Percentiles rank a stretch among this genome's conserved stretches.
Evolutionary conservation across 768 basidiomycete genomes (phyloP).

Genomic region (Coprinopsis marcescibilis): DNA sequence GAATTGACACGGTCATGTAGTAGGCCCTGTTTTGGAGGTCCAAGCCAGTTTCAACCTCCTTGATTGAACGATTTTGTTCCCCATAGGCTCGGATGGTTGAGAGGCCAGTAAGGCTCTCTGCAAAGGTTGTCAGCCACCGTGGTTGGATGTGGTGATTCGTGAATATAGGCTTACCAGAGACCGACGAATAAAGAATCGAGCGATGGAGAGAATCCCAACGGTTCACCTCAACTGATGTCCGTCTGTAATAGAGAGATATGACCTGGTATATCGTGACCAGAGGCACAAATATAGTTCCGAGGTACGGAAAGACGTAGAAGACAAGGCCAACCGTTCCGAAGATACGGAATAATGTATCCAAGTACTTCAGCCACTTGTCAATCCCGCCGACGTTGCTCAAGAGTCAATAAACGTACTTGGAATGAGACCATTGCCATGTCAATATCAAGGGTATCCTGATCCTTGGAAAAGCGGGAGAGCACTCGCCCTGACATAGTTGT

Average conservation of each 20-base stretch:
- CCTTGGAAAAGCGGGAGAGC: slow-evolving; percentile 52
- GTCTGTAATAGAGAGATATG: slow-evolving; percentile 51
- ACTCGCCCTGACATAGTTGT: slow-evolving; percentile 40
- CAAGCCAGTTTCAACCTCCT: slow-evolving; percentile 45
- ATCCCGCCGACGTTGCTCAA: not conserved
- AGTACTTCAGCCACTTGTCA: slow-evolving; percentile 25
- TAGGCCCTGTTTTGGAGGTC: slow-evolving; percentile 60
- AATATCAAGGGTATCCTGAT: slow-evolving; percentile 54
- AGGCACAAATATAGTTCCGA: slow-evolving; percentile 59
- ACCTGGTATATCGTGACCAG: slow-evolving; percentile 47
- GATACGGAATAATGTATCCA: slow-evolving; percentile 36
- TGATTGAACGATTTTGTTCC: slow-evolving; percentile 40
- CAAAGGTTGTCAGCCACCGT: not conserved
- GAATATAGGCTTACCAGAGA: slow-evolving; percentile 41
- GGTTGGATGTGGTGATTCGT: not conserved
- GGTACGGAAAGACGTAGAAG: slow-evolving; percentile 62
- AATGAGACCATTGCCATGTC: slow-evolving; percentile 41
- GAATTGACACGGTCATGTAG: slow-evolving; percentile 59
- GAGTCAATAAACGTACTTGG: slow-evolving; percentile 27
- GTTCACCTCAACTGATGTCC: slow-evolving; percentile 59
- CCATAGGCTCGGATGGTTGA: slow-evolving; percentile 56
- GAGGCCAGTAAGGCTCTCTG: slow-evolving; percentile 59
- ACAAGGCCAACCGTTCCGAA: slow-evolving; percentile 53
- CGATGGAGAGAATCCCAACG: slow-evolving; percentile 58
- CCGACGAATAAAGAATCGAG: slow-evolving; percentile 52